Percentiles rank a stretch among this genome's conserved stretches.
Evolutionary conservation across 2,329 filamentous ascomycete species (phyloP).

Genomic region (Apiospora phragmitis): DNA sequence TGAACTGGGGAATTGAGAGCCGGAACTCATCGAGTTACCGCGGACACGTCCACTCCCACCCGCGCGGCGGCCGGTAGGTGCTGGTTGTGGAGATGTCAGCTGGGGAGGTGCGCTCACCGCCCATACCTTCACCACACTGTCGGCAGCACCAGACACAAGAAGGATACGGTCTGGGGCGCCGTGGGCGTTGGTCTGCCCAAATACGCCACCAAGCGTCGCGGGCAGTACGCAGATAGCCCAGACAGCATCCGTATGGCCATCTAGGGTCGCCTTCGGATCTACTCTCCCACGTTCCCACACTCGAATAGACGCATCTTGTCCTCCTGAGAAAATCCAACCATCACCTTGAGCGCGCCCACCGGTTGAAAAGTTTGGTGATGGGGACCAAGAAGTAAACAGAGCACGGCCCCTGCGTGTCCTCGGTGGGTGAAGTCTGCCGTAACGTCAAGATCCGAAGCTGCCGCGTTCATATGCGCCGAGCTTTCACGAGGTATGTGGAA

Average conservation of each 20-base stretch:
- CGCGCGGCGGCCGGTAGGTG: constrained; percentile 57
- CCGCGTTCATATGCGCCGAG: constrained; percentile 47
- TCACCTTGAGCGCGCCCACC: constrained; percentile 86
- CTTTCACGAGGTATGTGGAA: constrained; percentile 92
- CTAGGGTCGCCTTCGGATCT: constrained; percentile 90
- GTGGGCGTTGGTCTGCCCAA: constrained; percentile 73
- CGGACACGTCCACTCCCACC: constrained; percentile 70
- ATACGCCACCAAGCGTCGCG: constrained; percentile 75
- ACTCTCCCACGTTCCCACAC: constrained; percentile 96
- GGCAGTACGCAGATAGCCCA: constrained; percentile 95
- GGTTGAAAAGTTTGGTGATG: constrained; percentile 84
- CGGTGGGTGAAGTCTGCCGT: constrained; percentile 93
- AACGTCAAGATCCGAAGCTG: constrained; percentile 81
- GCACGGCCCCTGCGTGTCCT: constrained; percentile 88
- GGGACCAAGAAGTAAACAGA: constrained; percentile 85
- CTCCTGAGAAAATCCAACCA: constrained; percentile 98
- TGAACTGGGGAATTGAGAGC: constrained; percentile 85
- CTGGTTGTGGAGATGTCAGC: constrained; percentile 75
- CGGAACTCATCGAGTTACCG: constrained; percentile 91
- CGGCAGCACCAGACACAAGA: constrained; percentile 87
- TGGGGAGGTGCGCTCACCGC: constrained; percentile 90
- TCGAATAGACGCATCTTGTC: constrained; percentile 87
- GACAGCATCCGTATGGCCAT: constrained; percentile 92
- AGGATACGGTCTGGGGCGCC: constrained; percentile 84
- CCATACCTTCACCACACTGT: constrained; percentile 92